Conservation (phyloP, 2,329 filamentous ascomycete species). For the Diaporthe australafricana region DNA sequence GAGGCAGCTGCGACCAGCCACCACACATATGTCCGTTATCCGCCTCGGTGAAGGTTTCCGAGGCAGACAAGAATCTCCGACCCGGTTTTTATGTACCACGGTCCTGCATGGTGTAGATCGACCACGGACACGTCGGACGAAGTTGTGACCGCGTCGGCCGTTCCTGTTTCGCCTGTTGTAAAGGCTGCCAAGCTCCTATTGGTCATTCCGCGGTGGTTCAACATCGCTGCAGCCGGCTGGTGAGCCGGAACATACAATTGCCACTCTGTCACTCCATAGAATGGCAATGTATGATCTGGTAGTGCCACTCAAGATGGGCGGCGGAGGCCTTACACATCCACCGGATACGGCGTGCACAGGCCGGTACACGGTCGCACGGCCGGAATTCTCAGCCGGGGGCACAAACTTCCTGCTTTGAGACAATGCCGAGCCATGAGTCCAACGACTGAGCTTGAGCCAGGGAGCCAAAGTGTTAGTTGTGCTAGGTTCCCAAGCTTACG, state of each 20-base stretch:
- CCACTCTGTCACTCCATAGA: conserved; percentile 4
- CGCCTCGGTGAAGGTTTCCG: conserved; percentile 32
- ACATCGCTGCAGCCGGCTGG: conserved; percentile 16
- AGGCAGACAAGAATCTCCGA: conserved; percentile 20
- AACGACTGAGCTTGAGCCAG: conserved; percentile 10
- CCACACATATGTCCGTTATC: conserved; percentile 20
- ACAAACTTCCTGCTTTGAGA: conserved; percentile 27
- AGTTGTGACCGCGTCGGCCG: conserved; percentile 26
- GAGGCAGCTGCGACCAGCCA: conserved; percentile 20
- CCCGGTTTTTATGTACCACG: conserved; percentile 31
- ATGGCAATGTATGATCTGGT: neutral
- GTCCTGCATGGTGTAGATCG: conserved; percentile 10
- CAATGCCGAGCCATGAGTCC: conserved; percentile 22
- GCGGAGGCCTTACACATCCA: neutral
- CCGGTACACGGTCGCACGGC: conserved; percentile 13
- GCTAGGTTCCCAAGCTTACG: neutral
- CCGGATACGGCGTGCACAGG: conserved; percentile 6
- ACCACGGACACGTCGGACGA: conserved; percentile 24
- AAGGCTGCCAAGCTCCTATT: conserved; percentile 20
- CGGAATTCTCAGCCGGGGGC: conserved; percentile 11
- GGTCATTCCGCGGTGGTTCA: conserved; percentile 13
- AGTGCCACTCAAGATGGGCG: neutral
- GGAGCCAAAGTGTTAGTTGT: conserved; percentile 15
- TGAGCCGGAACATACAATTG: conserved; percentile 6
- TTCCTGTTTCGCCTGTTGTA: conserved; percentile 25